A percentile compares a stretch with the other conserved stretches of the same genome.
Evolutionary conservation across 768 basidiomycete genomes (phyloP).

Genomic region (Phaeolepiota aurea): DNA sequence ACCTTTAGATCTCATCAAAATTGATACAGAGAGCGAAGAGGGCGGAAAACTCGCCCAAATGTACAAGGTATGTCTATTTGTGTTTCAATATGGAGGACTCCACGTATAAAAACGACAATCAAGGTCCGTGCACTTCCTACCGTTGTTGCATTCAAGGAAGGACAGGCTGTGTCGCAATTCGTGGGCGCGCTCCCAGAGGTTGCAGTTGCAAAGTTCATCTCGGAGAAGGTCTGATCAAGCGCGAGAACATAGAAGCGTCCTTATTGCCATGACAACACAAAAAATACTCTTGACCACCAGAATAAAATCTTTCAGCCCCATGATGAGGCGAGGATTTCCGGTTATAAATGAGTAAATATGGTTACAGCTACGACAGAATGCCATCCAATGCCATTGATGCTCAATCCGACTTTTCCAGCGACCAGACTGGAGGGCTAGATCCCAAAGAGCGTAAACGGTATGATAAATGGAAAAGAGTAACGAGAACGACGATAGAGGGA

Average conservation of each 20-base stretch:
- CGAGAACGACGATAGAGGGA: constrained; percentile 7
- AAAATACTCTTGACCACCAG: background rate
- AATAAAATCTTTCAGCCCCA: no score
- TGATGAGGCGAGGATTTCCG: no score
- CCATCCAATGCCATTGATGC: constrained; percentile 1
- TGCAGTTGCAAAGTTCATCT: constrained; percentile 37
- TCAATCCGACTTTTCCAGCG: background rate
- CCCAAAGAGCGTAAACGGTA: background rate
- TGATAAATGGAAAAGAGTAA: constrained; percentile 5
- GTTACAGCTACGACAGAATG: constrained; percentile 2
- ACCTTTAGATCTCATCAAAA: constrained; percentile 63
- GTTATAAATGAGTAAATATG: background rate
- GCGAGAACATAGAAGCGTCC: background rate
- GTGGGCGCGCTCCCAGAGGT: constrained; percentile 46
- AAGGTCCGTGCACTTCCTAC: constrained; percentile 76
- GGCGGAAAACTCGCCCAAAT: constrained; percentile 41
- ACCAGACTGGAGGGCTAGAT: background rate
- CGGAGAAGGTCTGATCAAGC: no score
- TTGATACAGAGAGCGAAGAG: constrained; percentile 52
- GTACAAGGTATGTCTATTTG: constrained; percentile 33
- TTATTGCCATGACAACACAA: background rate
- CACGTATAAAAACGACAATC: background rate
- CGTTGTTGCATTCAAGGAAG: constrained; percentile 68
- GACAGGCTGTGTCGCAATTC: constrained; percentile 50
- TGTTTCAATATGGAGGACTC: background rate